These are phyloP conservation scores for Physcomitrium patens DNA, from an alignment of 225 moss, liverwort and hornwort genomes.

Conservation along the genomic window DNA sequence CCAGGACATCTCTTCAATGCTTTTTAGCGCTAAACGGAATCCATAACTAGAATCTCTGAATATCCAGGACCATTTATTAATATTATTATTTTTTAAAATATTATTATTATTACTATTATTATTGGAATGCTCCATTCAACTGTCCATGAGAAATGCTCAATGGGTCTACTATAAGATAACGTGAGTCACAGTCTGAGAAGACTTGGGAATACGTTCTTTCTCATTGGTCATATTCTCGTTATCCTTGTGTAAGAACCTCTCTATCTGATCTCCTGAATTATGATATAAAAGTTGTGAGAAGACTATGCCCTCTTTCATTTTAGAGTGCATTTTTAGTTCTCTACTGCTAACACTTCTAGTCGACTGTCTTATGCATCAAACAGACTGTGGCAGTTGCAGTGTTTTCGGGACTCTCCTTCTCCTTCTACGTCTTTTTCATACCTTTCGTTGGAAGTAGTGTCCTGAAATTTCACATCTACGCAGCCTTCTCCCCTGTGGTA, in stretches of 20 bases:
- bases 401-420: conserved; percentile 86
- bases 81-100: no score
- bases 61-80: no score
- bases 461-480: conserved; percentile 79
- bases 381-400: conserved; percentile 95
- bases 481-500: conserved; percentile 81
- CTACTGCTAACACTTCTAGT: conserved; percentile 6
- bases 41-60: no score
- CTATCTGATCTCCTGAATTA: not conserved
- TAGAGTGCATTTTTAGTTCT: not conserved
- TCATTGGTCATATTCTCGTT: not conserved
- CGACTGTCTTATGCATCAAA: not conserved
- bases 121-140: no score
- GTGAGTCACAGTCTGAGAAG: not conserved
- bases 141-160: no score
- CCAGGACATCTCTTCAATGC: no score
- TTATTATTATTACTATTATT: no score
- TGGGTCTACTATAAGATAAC: no score
- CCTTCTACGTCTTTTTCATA: conserved; percentile 92
- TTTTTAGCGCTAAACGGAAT: no score
- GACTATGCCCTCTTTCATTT: not conserved
- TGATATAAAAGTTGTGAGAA: not conserved
- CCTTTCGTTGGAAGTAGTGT: conserved; percentile 89
- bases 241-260: no score
- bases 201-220: not conserved